phyloP scores from a whole-genome alignment of 306 rosid species.

The Cajanus cajan region DNA sequence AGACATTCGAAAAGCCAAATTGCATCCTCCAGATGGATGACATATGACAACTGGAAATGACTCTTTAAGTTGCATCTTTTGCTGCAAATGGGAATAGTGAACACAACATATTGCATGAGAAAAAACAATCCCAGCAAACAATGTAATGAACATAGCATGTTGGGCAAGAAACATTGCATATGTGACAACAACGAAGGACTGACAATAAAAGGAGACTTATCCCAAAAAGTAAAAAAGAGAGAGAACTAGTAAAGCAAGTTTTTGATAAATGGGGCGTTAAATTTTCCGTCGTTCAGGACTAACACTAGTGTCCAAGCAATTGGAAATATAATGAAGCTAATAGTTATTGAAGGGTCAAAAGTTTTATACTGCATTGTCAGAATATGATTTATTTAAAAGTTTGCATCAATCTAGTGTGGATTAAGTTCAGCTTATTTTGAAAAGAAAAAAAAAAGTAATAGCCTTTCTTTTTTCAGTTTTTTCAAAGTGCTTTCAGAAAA shows the following conservation, averaged over 20 bases:
- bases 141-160: background rate
- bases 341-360: conserved; percentile 7
- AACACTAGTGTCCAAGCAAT: background rate
- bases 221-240: background rate
- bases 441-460: background rate
- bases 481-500: background rate
- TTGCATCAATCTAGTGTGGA: background rate
- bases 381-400: conserved; percentile 7
- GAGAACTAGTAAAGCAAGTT: background rate
- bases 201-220: background rate
- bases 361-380: background rate
- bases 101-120: conserved; percentile 16
- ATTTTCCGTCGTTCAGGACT: background rate
- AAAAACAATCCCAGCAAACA: background rate
- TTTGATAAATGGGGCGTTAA: background rate
- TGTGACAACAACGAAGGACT: background rate
- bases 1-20: conserved; percentile 76
- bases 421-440: background rate
- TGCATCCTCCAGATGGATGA: conserved; percentile 55
- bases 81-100: conserved; percentile 50
- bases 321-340: background rate
- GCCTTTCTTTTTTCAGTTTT: background rate
- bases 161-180: conserved; percentile 15
- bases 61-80: conserved; percentile 61
- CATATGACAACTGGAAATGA: conserved; percentile 71